Conservation (phyloP, 768 basidiomycete species). For the Kondoa subrosea region DNA sequence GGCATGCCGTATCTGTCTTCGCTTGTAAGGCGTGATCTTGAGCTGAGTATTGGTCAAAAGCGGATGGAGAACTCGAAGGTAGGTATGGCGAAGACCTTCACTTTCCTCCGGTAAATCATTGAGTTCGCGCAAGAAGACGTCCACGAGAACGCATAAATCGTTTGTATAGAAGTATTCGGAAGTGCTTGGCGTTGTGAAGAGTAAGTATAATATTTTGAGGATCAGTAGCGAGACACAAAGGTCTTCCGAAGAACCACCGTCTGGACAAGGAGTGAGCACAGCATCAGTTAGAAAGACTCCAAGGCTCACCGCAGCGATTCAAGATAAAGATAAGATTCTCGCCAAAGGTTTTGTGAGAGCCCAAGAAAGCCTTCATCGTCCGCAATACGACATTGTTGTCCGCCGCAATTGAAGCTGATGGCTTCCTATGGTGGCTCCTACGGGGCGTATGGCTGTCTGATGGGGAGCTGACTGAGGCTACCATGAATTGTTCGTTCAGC, state of each 20-base stretch:
- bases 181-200: constrained; percentile 83
- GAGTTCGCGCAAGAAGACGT: constrained; percentile 91
- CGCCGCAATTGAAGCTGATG: constrained; percentile 21
- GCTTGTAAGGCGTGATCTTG: constrained; percentile 68
- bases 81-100: constrained; percentile 78
- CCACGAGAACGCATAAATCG: constrained; percentile 84
- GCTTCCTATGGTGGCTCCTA: background rate
- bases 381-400: constrained; percentile 57
- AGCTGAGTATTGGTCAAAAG: constrained; percentile 88
- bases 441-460: constrained; percentile 13
- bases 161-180: constrained; percentile 97
- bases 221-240: constrained; percentile 86
- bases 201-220: constrained; percentile 79
- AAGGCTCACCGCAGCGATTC: constrained; percentile 66
- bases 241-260: constrained; percentile 67
- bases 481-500: constrained; percentile 98
- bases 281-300: background rate
- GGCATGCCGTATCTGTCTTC: constrained; percentile 65
- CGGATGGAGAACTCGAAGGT: constrained; percentile 86
- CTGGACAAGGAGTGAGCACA: background rate
- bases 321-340: constrained; percentile 99
- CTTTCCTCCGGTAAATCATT: constrained; percentile 80
- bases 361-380: constrained; percentile 64
- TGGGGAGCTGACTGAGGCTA: constrained; percentile 30
- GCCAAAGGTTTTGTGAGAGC: constrained; percentile 83